A percentile compares a stretch with the other conserved stretches of the same genome.
These are phyloP conservation scores for Albugo candida DNA, from an alignment of 352 stramenopile genomes.

Conservation along the genomic window DNA sequence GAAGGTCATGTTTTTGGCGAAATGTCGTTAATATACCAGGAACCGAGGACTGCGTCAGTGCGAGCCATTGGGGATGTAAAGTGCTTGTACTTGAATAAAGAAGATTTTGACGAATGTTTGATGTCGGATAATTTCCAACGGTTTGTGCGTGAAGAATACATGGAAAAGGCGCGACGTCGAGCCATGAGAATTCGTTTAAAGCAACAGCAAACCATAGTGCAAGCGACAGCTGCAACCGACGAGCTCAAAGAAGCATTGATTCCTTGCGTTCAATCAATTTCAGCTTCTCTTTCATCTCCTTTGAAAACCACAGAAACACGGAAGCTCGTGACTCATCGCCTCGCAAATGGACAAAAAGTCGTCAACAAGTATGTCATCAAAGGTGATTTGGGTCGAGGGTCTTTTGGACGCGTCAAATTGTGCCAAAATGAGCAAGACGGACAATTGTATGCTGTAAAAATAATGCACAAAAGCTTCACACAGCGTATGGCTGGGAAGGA, in stretches of 20 bases:
- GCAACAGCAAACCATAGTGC: constrained; percentile 13
- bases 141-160: constrained; percentile 72
- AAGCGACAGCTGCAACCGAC: constrained; percentile 8
- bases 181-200: constrained; percentile 63
- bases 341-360: constrained; percentile 72
- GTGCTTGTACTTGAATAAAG: constrained; percentile 72
- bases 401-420: constrained; percentile 75
- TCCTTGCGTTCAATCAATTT: too few species aligned
- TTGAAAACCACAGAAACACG: constrained; percentile 51
- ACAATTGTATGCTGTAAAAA: constrained; percentile 76
- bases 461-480: constrained; percentile 80
- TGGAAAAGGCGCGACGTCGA: constrained; percentile 65
- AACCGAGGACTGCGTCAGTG: constrained; percentile 66
- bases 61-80: constrained; percentile 60
- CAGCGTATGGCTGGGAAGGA: constrained; percentile 76
- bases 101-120: constrained; percentile 76
- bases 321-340: constrained; percentile 66
- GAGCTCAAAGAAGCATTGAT: too few species aligned
- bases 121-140: constrained; percentile 67
- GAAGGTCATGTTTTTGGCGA: constrained; percentile 77
- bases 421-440: constrained; percentile 64
- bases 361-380: constrained; percentile 92
- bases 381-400: constrained; percentile 76
- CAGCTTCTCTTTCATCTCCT: constrained; percentile 13
- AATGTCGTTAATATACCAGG: constrained; percentile 79